Evolutionary conservation across 495 filamentous ascomycete genomes (phyloP).

Genomic region (Cryomyces minteri): DNA sequence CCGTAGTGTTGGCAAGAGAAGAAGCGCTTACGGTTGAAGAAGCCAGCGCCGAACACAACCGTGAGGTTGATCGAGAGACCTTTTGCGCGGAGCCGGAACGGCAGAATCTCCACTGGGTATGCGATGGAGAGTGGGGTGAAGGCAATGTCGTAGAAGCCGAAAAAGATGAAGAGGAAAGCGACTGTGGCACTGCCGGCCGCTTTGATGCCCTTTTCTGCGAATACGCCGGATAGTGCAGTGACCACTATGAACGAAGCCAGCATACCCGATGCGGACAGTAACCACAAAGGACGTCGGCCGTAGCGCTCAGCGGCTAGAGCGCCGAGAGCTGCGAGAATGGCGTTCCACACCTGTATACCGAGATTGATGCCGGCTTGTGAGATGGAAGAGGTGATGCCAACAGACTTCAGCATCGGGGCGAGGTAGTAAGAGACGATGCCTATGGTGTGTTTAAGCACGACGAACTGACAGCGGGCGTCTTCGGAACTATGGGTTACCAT

Average conservation of each 20-base stretch:
- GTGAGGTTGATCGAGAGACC: constrained; percentile 34
- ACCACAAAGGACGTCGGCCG: constrained; percentile 6
- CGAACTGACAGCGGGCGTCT: neutral
- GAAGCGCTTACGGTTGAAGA: neutral
- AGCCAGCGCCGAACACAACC: constrained; percentile 1
- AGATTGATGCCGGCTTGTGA: constrained; percentile 7
- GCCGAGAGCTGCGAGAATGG: constrained; percentile 4
- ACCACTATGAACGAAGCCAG: constrained; percentile 8
- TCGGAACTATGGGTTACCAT: constrained; percentile 8
- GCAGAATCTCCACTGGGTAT: constrained; percentile 40
- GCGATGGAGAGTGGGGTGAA: constrained; percentile 36
- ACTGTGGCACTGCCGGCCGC: constrained; percentile 11
- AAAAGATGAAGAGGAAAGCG: constrained; percentile 17
- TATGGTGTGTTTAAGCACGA: constrained; percentile 3
- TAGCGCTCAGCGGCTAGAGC: constrained; percentile 6
- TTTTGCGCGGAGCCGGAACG: constrained; percentile 51
- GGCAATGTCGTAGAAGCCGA: constrained; percentile 11
- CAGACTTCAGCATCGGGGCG: constrained; percentile 12
- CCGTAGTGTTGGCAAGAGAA: neutral
- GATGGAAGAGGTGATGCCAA: constrained; percentile 13
- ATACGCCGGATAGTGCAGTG: constrained; percentile 14
- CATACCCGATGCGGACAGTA: constrained; percentile 6
- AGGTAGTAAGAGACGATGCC: constrained; percentile 11
- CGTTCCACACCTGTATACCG: constrained; percentile 1
- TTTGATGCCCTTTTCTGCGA: constrained; percentile 5